Evolutionary conservation across 1,139 yeast genomes (phyloP).

Genomic region (Kodamaea anthophila): DNA sequence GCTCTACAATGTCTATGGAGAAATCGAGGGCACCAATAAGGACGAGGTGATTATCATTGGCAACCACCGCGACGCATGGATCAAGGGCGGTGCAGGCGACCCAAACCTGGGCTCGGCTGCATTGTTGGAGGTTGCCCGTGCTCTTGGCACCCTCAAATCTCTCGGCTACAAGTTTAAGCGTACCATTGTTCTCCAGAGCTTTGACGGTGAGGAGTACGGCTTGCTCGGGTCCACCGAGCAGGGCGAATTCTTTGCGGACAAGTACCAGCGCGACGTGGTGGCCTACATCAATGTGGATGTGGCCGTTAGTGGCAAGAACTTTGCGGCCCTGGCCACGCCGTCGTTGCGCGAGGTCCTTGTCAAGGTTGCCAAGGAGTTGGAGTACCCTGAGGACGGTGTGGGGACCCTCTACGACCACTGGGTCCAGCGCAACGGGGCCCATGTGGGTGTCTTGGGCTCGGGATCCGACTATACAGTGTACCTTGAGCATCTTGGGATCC

Average conservation of each 20-base stretch:
- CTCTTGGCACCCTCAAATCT: slow-evolving; percentile 39
- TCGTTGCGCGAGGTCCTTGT: slow-evolving; percentile 28
- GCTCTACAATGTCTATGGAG: slow-evolving; percentile 42
- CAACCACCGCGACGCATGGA: slow-evolving; percentile 49
- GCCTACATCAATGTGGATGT: slow-evolving; percentile 42
- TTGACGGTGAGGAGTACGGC: slow-evolving; percentile 46
- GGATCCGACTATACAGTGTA: slow-evolving; percentile 45
- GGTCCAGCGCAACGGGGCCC: slow-evolving; percentile 29
- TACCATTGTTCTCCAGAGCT: slow-evolving; percentile 34
- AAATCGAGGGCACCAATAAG: slow-evolving; percentile 34
- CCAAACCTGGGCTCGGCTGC: slow-evolving; percentile 43
- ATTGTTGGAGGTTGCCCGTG: slow-evolving; percentile 40
- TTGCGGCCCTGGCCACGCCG: slow-evolving; percentile 35
- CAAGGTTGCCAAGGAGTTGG: slow-evolving; percentile 28
- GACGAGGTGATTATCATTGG: slow-evolving; percentile 41
- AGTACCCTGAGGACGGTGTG: slow-evolving; percentile 41
- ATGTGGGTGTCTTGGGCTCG: slow-evolving; percentile 34
- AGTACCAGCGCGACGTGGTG: slow-evolving; percentile 32
- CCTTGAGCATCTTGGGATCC: slow-evolving; percentile 43
- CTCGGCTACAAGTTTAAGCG: slow-evolving; percentile 38
- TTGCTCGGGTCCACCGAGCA: slow-evolving; percentile 43
- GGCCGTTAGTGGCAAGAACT: slow-evolving; percentile 31
- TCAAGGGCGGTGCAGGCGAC: slow-evolving; percentile 49
- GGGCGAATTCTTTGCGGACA: slow-evolving; percentile 36
- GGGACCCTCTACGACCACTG: slow-evolving; percentile 57